These are phyloP conservation scores for Lichtheimia corymbifera DNA, from an alignment of 371 early-diverging fungal species.

Conservation along the genomic window DNA sequence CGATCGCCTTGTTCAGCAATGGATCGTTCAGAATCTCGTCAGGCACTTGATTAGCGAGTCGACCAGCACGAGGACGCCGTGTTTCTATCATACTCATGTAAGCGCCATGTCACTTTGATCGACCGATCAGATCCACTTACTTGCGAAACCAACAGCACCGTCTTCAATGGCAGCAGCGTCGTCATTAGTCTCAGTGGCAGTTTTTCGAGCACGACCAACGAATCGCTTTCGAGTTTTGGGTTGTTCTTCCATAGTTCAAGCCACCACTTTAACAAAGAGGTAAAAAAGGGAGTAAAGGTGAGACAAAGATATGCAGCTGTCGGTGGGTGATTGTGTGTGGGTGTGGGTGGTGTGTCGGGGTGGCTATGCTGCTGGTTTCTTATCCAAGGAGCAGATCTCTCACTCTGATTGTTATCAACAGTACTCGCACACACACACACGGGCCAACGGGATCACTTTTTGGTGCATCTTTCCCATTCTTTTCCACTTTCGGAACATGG, in stretches of 20 bases:
- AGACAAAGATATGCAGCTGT: too few species aligned
- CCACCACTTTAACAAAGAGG: too few species aligned
- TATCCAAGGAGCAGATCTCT: too few species aligned
- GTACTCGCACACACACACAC: too few species aligned
- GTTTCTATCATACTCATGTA: constrained; percentile 9
- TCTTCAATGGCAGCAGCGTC: constrained; percentile 54
- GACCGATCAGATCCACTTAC: constrained; percentile 23
- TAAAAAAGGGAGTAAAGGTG: too few species aligned
- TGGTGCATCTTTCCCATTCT: too few species aligned
- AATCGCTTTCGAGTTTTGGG: constrained; percentile 45
- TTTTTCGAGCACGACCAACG: constrained; percentile 59
- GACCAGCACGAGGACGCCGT: constrained; percentile 25
- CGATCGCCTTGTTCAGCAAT: constrained; percentile 79
- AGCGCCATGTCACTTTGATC: not conserved
- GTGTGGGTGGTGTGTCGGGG: too few species aligned
- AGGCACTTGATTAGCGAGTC: constrained; percentile 82
- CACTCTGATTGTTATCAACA: too few species aligned
- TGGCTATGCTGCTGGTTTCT: too few species aligned
- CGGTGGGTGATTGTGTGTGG: too few species aligned
- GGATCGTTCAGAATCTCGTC: constrained; percentile 82
- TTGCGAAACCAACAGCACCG: constrained; percentile 50
- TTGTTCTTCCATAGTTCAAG: not conserved
- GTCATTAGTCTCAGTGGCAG: constrained; percentile 17
- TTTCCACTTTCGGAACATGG: too few species aligned
- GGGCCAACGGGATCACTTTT: too few species aligned